These are phyloP conservation scores for Mycocentrospora acerina DNA, from an alignment of 2,329 filamentous ascomycete species.

Conservation along the genomic window DNA sequence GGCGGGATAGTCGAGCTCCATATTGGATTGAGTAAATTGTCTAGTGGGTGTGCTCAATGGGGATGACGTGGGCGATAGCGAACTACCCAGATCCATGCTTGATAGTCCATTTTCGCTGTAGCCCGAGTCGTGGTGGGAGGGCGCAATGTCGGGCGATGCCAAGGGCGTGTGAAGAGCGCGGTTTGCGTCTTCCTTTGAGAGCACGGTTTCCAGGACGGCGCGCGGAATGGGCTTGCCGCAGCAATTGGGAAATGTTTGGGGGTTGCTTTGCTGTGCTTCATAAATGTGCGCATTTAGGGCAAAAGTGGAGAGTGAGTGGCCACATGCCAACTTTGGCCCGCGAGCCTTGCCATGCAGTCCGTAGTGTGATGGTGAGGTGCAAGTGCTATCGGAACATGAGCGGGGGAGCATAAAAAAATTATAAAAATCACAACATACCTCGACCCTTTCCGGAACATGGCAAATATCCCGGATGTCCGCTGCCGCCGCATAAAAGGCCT, in stretches of 20 bases:
- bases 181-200: slow-evolving; percentile 42
- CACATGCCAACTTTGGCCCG: slow-evolving; percentile 31
- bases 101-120: slow-evolving; percentile 31
- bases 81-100: slow-evolving; percentile 18
- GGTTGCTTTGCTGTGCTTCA: slow-evolving; percentile 34
- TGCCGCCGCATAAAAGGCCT: slow-evolving; percentile 18
- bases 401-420: slow-evolving; percentile 1
- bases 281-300: slow-evolving; percentile 37
- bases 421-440: slow-evolving; percentile 17
- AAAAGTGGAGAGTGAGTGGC: slow-evolving; percentile 31
- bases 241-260: slow-evolving; percentile 40
- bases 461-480: slow-evolving; percentile 31
- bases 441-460: slow-evolving; percentile 35
- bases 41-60: slow-evolving; percentile 9
- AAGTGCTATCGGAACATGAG: slow-evolving; percentile 26
- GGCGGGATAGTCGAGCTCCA: not conserved
- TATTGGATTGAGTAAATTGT: not conserved
- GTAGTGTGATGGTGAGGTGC: slow-evolving; percentile 28
- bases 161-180: slow-evolving; percentile 19
- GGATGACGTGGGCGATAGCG: slow-evolving; percentile 6
- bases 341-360: slow-evolving; percentile 24
- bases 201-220: slow-evolving; percentile 40
- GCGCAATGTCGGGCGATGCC: slow-evolving; percentile 15
- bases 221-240: slow-evolving; percentile 46
- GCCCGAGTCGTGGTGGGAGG: slow-evolving; percentile 23